phyloP scores from a whole-genome alignment of 139 green algal species.

The Choricystis sp. region DNA sequence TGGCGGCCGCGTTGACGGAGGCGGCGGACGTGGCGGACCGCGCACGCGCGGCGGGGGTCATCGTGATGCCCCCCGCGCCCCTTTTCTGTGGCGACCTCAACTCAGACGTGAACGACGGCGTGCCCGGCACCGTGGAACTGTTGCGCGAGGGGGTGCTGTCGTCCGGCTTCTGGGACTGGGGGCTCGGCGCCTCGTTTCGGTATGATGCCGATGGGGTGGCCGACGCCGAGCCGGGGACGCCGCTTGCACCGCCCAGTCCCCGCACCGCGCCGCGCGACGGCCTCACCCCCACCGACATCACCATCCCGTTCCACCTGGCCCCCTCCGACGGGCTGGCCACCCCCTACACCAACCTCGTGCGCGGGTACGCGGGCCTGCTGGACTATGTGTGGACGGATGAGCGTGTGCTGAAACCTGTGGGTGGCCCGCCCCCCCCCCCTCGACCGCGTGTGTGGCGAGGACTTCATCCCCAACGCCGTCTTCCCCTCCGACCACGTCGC shows the following conservation, averaged over 20 bases:
- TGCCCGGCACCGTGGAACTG: constrained; percentile 70
- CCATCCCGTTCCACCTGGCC: constrained; percentile 25
- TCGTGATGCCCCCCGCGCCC: constrained; percentile 16
- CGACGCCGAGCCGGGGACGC: constrained; percentile 2
- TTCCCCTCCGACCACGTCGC: constrained; percentile 78
- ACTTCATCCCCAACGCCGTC: constrained; percentile 46
- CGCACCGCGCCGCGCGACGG: neutral
- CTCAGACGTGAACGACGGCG: constrained; percentile 68
- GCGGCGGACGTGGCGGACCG: constrained; percentile 16
- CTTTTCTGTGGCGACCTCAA: constrained; percentile 79
- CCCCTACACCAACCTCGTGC: constrained; percentile 72
- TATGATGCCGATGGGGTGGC: constrained; percentile 24
- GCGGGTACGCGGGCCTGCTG: constrained; percentile 60
- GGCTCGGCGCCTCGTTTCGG: constrained; percentile 40
- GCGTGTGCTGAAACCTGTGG: constrained; percentile 13
- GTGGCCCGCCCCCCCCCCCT: constrained; percentile 29
- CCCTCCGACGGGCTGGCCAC: constrained; percentile 38
- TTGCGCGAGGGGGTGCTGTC: constrained; percentile 39
- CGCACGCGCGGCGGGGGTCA: constrained; percentile 3
- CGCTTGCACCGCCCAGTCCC: neutral
- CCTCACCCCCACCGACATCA: constrained; percentile 31
- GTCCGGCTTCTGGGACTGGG: constrained; percentile 68
- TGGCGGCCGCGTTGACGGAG: constrained; percentile 47
- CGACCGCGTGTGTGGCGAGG: constrained; percentile 25
- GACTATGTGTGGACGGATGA: constrained; percentile 53